phyloP scores from a whole-genome alignment of 345 rosid species.

The Boechera retrofracta region DNA sequence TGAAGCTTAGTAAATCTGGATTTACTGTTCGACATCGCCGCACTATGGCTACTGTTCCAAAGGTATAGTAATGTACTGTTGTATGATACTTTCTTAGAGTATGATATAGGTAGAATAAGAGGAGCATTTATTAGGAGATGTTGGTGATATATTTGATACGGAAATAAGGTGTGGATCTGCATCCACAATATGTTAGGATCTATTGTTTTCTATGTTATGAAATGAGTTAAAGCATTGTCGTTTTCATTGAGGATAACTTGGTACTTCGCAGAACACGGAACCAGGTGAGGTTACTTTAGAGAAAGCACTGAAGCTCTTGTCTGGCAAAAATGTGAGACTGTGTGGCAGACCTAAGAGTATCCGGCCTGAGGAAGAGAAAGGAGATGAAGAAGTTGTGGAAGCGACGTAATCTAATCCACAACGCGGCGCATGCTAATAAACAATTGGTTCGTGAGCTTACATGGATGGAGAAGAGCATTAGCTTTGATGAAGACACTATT shows the following conservation, averaged over 20 bases:
- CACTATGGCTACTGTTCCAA: conserved; percentile 81
- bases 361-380: conserved; percentile 45
- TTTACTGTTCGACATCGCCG: conserved; percentile 72
- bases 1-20: conserved; percentile 74
- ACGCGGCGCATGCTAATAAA: not conserved
- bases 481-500: conserved; percentile 30
- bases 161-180: conserved; percentile 30
- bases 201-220: conserved; percentile 14
- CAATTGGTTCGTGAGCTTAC: conserved; percentile 27
- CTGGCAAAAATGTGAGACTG: conserved; percentile 60
- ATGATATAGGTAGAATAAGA: conserved; percentile 28
- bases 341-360: conserved; percentile 74
- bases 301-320: conserved; percentile 74
- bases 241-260: conserved; percentile 21
- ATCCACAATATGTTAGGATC: conserved; percentile 17
- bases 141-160: conserved; percentile 7
- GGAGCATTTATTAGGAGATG: conserved; percentile 13
- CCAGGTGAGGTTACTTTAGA: conserved; percentile 69
- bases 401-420: conserved; percentile 32
- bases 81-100: conserved; percentile 9
- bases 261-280: conserved; percentile 62
- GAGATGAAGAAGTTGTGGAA: conserved; percentile 36
- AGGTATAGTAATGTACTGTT: conserved; percentile 55
- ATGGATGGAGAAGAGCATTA: conserved; percentile 24
- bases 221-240: conserved; percentile 23